Evolutionary conservation across 2,329 filamentous ascomycete genomes (phyloP).

Genomic region (Hymenoscyphus albidus): DNA sequence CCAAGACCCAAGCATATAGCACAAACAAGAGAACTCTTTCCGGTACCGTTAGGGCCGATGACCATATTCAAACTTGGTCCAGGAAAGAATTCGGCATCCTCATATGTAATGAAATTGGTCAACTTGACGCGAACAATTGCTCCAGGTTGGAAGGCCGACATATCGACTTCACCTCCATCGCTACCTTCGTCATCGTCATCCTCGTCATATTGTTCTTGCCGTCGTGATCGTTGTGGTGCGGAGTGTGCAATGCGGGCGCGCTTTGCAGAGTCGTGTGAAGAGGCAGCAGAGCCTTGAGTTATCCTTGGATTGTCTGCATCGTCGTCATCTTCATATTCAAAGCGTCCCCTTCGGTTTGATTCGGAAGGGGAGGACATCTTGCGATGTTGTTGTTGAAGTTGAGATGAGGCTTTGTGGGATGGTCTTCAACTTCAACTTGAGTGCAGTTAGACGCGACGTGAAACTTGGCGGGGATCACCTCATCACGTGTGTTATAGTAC

Average conservation of each 20-base stretch:
- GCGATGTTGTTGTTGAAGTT: constrained; percentile 5
- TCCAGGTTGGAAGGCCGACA: constrained; percentile 51
- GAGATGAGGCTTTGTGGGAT: background rate
- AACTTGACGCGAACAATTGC: constrained; percentile 85
- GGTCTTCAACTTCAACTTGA: background rate
- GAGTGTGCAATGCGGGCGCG: constrained; percentile 26
- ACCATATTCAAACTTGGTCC: constrained; percentile 97
- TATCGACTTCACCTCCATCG: constrained; percentile 5
- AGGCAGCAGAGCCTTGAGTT: constrained; percentile 22
- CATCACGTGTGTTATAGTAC: background rate
- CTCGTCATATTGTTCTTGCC: constrained; percentile 12
- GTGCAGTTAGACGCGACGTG: background rate
- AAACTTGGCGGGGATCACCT: background rate
- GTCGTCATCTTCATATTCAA: constrained; percentile 28
- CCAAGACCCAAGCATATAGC: constrained; percentile 92
- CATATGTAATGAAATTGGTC: constrained; percentile 92
- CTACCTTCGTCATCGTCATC: constrained; percentile 11
- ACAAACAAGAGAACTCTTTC: constrained; percentile 95
- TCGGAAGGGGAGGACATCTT: constrained; percentile 5
- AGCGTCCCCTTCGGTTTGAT: constrained; percentile 14
- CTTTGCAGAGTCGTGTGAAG: constrained; percentile 23
- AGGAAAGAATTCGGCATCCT: constrained; percentile 82
- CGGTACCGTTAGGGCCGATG: constrained; percentile 96
- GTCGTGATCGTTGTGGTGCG: constrained; percentile 13
- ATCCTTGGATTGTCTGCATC: constrained; percentile 22